A percentile compares a stretch with the other conserved stretches of the same genome.
Conservation (phyloP, 225 moss, liverwort and hornwort species). For the Physcomitrellopsis africana region DNA sequence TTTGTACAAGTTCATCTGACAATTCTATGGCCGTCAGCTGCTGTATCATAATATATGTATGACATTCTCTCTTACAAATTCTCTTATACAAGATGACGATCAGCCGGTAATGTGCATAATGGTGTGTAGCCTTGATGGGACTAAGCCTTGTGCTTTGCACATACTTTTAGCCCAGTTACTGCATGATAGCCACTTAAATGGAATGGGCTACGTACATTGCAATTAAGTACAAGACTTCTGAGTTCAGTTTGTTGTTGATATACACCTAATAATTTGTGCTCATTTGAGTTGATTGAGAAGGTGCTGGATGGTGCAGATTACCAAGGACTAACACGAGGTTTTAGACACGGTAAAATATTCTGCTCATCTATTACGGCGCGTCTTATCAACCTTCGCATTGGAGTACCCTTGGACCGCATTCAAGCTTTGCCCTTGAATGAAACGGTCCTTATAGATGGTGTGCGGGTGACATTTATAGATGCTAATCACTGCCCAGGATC, state of each 20-base stretch:
- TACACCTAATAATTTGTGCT: conserved; percentile 22
- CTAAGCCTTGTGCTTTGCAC: conserved; percentile 11
- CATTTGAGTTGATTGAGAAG: conserved; percentile 26
- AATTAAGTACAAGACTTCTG: conserved; percentile 5
- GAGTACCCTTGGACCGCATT: conserved; percentile 73
- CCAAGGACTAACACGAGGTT: conserved; percentile 87
- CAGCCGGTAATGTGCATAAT: conserved; percentile 8
- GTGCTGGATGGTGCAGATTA: conserved; percentile 70
- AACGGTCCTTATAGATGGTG: conserved; percentile 72
- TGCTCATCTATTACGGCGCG: conserved; percentile 90
- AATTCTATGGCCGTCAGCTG: conserved; percentile 17
- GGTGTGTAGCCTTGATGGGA: background rate
- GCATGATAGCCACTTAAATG: conserved; percentile 3
- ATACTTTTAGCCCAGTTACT: background rate
- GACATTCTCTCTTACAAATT: conserved; percentile 12
- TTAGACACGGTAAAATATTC: conserved; percentile 86
- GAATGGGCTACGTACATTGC: conserved; percentile 4
- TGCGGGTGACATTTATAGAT: conserved; percentile 92
- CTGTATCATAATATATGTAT: background rate
- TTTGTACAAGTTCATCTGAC: conserved; percentile 12
- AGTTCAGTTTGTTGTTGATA: conserved; percentile 13
- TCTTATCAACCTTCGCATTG: conserved; percentile 81
- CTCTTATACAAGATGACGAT: too few relatives aligned
- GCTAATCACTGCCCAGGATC: conserved; percentile 99
- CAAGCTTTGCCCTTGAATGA: conserved; percentile 81